Percentiles rank a stretch among this genome's conserved stretches.
Evolutionary conservation across 331 rosid species (phyloP).

Genomic region (Malus hybrid): DNA sequence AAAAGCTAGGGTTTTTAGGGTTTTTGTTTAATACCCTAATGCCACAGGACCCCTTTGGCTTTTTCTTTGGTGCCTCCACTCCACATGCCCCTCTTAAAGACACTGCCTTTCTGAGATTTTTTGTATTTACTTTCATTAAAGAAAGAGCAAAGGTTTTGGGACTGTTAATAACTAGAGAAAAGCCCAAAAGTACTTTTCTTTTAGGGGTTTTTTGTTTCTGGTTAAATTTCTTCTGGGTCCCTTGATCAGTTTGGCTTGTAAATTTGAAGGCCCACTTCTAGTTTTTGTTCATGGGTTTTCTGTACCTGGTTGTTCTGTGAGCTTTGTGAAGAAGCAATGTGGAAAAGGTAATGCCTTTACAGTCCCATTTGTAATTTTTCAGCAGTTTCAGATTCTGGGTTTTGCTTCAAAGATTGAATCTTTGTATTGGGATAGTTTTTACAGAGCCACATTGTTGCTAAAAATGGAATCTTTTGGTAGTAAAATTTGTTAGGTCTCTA

Average conservation of each 20-base stretch:
- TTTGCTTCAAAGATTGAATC: constrained; percentile 22
- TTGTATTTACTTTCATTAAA: not conserved
- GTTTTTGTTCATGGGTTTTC: constrained; percentile 28
- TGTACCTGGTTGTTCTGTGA: constrained; percentile 21
- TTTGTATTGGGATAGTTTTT: constrained; percentile 13
- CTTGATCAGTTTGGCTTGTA: constrained; percentile 41
- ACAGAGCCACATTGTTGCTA: constrained; percentile 31
- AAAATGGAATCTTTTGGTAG: no score
- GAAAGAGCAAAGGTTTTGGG: not conserved
- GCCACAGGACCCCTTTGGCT: constrained; percentile 10
- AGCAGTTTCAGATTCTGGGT: constrained; percentile 3
- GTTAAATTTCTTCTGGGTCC: constrained; percentile 43
- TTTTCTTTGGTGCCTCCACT: constrained; percentile 20
- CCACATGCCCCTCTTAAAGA: constrained; percentile 38
- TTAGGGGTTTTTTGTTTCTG: constrained; percentile 12
- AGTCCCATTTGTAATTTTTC: not conserved
- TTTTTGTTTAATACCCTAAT: not conserved
- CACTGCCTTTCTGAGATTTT: constrained; percentile 12
- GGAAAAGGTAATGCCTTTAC: constrained; percentile 15
- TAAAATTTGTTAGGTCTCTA: constrained; percentile 41
- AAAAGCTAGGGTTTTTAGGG: not conserved
- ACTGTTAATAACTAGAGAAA: not conserved
- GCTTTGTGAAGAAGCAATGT: constrained; percentile 4
- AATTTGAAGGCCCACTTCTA: constrained; percentile 30
- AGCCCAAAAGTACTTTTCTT: constrained; percentile 7